A percentile compares a stretch with the other conserved stretches of the same genome.
These are phyloP conservation scores for Suhomyces sp. DNA, from an alignment of 805 yeast genomes.

Conservation along the genomic window DNA sequence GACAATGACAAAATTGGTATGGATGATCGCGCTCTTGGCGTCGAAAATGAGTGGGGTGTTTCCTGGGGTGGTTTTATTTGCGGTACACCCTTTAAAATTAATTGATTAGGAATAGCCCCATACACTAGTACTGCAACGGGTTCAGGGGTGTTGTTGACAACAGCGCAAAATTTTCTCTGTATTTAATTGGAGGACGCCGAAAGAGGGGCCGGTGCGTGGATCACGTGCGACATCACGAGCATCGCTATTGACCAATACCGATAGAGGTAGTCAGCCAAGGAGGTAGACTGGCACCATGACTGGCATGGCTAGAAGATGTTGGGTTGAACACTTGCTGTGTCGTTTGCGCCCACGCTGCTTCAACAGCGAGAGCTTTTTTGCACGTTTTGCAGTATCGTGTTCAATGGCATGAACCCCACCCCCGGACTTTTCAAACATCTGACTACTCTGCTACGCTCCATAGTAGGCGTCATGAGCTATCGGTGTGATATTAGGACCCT, in stretches of 20 bases:
- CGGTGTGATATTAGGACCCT: not conserved
- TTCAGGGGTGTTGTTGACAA: conserved; percentile 6
- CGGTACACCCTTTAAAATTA: conserved; percentile 8
- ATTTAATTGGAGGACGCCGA: conserved; percentile 4
- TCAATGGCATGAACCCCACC: not conserved
- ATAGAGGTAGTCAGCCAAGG: not conserved
- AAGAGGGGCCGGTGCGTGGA: not conserved
- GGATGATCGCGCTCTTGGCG: conserved; percentile 5
- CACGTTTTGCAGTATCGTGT: not conserved
- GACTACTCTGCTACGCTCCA: not conserved
- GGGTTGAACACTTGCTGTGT: not conserved
- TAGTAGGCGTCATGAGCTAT: not conserved
- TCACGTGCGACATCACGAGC: conserved; percentile 1
- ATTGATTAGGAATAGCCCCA: conserved; percentile 12
- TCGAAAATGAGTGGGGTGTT: not conserved
- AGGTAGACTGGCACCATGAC: no score
- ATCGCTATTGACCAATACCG: not conserved
- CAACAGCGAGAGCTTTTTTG: not conserved
- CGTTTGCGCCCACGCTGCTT: not conserved
- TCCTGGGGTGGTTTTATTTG: not conserved
- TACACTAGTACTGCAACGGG: conserved; percentile 1
- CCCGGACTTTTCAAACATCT: no score
- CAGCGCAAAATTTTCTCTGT: conserved; percentile 7
- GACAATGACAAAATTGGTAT: not conserved
- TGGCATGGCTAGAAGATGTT: no score